phyloP scores from a whole-genome alignment of 805 yeast genomes.

The Schizosaccharomyces japonicus region DNA sequence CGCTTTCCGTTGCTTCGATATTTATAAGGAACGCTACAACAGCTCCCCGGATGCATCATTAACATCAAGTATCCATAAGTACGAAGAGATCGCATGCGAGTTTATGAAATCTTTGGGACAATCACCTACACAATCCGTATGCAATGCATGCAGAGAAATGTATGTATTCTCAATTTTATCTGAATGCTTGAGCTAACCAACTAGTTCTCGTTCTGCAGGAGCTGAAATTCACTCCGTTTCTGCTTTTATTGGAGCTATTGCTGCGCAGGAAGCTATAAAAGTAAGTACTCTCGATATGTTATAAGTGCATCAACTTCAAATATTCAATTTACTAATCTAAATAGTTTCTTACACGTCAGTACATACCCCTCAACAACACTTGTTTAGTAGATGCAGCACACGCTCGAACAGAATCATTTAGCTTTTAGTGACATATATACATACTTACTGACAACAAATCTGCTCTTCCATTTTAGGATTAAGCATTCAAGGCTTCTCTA shows the following conservation, averaged over 20 bases:
- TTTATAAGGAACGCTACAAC: not conserved
- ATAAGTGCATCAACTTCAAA: no score
- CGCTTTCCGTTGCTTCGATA: not conserved
- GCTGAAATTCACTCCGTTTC: constrained; percentile 32
- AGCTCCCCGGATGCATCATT: not conserved
- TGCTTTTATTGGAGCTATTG: constrained; percentile 62
- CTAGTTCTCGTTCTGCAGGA: constrained; percentile 17
- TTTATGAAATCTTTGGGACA: not conserved
- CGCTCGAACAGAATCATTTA: constrained; percentile 19
- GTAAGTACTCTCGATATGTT: constrained; percentile 15
- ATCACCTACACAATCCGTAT: not conserved
- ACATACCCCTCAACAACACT: constrained; percentile 49
- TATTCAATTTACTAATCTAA: no score
- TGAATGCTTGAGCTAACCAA: not conserved
- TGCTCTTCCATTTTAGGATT: no score
- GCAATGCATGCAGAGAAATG: not conserved
- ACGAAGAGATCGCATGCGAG: not conserved
- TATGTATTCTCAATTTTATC: not conserved
- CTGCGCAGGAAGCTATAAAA: constrained; percentile 65
- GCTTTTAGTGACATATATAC: not conserved
- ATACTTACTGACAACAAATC: no score
- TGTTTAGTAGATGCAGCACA: constrained; percentile 50
- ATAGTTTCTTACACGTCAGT: constrained; percentile 34
- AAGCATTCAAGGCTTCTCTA: no score
- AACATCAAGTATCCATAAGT: not conserved